Evolutionary conservation across 2,329 filamentous ascomycete species (phyloP).

Genomic region (Chrysoporthe austroafricana): DNA sequence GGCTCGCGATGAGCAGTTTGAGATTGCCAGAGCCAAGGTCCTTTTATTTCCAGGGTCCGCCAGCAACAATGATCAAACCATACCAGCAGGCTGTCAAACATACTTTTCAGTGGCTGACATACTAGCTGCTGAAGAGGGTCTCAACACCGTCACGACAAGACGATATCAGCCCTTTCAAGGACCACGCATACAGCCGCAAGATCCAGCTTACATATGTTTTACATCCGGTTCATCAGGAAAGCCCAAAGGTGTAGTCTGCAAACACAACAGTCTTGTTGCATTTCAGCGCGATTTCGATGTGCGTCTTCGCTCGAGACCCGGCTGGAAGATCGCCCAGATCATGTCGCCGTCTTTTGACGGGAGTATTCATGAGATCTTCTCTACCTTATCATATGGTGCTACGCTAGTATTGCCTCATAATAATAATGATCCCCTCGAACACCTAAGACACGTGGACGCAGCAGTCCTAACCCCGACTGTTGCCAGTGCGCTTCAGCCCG

Average conservation of each 20-base stretch:
- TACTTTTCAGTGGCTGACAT: neutral
- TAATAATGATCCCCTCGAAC: neutral
- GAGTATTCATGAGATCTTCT: conserved; percentile 3
- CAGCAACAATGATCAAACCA: neutral
- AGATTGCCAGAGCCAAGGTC: neutral
- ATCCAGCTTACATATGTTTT: neutral
- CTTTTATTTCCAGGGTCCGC: neutral
- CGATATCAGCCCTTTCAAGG: neutral
- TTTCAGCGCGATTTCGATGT: conserved; percentile 3
- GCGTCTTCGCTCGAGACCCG: neutral
- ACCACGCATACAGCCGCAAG: neutral
- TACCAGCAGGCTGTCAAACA: neutral
- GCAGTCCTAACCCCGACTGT: neutral
- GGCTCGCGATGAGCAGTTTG: neutral
- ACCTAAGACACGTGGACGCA: neutral
- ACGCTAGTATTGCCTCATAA: neutral
- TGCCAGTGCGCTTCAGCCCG: neutral
- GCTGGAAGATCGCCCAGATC: neutral
- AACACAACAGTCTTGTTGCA: conserved; percentile 1
- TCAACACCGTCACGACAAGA: neutral
- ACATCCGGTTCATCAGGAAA: neutral
- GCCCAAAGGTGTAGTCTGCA: conserved; percentile 4
- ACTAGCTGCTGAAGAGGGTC: neutral
- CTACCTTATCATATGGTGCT: neutral
- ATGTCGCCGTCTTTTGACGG: conserved; percentile 7